These are phyloP conservation scores for Scytalidium lignicola DNA, from an alignment of 2,329 filamentous ascomycete species.

Conservation along the genomic window DNA sequence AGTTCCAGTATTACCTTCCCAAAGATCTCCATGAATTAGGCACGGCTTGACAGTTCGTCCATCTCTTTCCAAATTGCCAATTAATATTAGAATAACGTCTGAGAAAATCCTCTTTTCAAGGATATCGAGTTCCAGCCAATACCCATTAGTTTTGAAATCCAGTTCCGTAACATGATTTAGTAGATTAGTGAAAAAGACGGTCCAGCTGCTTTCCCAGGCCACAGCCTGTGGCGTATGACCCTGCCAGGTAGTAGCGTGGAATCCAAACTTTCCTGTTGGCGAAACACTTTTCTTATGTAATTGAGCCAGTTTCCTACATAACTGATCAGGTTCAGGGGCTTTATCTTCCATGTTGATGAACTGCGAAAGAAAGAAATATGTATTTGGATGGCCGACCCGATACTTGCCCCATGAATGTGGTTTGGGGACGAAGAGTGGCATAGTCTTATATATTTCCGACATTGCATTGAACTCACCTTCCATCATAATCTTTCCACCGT, in stretches of 20 bases:
- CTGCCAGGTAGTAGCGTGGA: slow-evolving; percentile 21
- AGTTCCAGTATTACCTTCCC: slow-evolving; percentile 9
- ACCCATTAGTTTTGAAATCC: slow-evolving; percentile 17
- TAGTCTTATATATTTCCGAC: slow-evolving; percentile 3
- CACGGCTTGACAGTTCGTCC: slow-evolving; percentile 7
- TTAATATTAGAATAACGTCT: slow-evolving; percentile 5
- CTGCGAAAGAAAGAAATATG: slow-evolving; percentile 21
- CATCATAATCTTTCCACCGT: not conserved
- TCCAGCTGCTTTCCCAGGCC: slow-evolving; percentile 28
- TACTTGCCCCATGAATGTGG: slow-evolving; percentile 8
- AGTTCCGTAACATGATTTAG: slow-evolving; percentile 19
- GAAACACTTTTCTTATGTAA: slow-evolving; percentile 18
- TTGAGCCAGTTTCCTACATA: slow-evolving; percentile 17
- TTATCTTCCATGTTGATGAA: slow-evolving; percentile 20
- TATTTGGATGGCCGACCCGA: not conserved
- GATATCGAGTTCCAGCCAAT: slow-evolving; percentile 21
- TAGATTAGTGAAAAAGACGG: slow-evolving; percentile 26
- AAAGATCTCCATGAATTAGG: slow-evolving; percentile 13
- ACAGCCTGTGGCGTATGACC: slow-evolving; percentile 15
- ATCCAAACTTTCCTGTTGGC: slow-evolving; percentile 23
- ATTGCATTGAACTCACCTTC: slow-evolving; percentile 6
- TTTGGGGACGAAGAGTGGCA: slow-evolving; percentile 5
- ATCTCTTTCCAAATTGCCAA: slow-evolving; percentile 5
- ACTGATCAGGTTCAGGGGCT: slow-evolving; percentile 14
- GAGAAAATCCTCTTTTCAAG: slow-evolving; percentile 13